phyloP scores from a whole-genome alignment of 805 yeast species.

The Myxozyma lipomycoides region DNA sequence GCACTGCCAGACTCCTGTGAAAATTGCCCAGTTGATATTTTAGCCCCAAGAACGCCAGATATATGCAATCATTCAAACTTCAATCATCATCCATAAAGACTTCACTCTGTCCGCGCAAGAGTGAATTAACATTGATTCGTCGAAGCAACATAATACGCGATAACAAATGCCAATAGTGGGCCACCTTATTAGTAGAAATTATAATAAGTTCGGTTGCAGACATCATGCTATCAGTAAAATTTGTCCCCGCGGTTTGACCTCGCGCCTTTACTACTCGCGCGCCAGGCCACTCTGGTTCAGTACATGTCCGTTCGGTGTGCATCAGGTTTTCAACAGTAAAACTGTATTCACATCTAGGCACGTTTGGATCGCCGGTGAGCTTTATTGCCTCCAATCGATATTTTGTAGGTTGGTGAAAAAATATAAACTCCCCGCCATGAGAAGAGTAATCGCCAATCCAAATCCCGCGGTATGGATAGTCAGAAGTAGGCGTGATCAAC shows the following conservation, averaged over 20 bases:
- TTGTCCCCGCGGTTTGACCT: conserved; percentile 23
- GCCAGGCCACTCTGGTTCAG: conserved; percentile 25
- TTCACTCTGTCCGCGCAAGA: too few relatives aligned
- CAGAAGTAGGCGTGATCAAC: conserved; percentile 12
- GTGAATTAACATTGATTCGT: conserved; percentile 15
- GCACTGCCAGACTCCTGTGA: too few relatives aligned
- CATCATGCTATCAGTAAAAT: conserved; percentile 17
- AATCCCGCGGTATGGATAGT: conserved; percentile 31
- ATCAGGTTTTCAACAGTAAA: conserved; percentile 31
- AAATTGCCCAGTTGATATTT: too few relatives aligned
- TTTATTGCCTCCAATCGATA: conserved; percentile 33
- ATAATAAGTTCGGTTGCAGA: conserved; percentile 21
- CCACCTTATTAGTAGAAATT: conserved; percentile 16
- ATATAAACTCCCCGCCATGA: conserved; percentile 27
- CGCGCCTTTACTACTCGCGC: conserved; percentile 24
- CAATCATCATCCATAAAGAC: too few relatives aligned
- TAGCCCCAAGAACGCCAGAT: too few relatives aligned
- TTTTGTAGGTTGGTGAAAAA: conserved; percentile 31
- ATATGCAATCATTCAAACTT: too few relatives aligned
- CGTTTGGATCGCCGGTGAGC: conserved; percentile 31
- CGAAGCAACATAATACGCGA: conserved; percentile 13
- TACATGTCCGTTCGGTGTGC: conserved; percentile 20
- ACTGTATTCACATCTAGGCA: conserved; percentile 33
- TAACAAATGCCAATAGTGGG: conserved; percentile 26
- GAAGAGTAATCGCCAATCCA: conserved; percentile 32